These are phyloP conservation scores for Colletotrichum siamense DNA, from an alignment of 2,329 filamentous ascomycete genomes.

Conservation along the genomic window DNA sequence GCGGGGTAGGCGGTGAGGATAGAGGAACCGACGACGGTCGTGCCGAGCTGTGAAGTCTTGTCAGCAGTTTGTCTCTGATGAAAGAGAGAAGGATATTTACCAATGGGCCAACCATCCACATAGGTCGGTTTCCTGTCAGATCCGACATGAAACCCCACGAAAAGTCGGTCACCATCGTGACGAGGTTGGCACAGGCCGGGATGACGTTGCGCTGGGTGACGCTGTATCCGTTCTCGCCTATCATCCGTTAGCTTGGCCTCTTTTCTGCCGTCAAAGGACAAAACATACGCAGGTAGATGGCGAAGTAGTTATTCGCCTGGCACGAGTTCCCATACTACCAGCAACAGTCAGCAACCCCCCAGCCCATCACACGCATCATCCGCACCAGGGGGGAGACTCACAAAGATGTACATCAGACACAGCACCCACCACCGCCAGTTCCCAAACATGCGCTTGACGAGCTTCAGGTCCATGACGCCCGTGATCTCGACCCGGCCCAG, in stretches of 20 bases:
- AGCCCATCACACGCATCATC: neutral
- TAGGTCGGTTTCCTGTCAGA: neutral
- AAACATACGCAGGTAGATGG: neutral
- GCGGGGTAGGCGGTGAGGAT: neutral
- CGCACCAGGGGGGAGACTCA: constrained; percentile 19
- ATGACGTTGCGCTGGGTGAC: constrained; percentile 13
- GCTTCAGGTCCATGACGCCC: constrained; percentile 24
- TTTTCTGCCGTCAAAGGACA: rapidly evolving
- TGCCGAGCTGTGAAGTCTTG: neutral
- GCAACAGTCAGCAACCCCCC: neutral
- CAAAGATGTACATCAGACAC: constrained; percentile 30
- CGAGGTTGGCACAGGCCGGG: constrained; percentile 8
- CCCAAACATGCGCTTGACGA: constrained; percentile 29
- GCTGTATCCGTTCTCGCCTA: constrained; percentile 1
- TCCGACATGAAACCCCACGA: constrained; percentile 5
- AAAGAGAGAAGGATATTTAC: neutral
- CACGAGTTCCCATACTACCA: constrained; percentile 1
- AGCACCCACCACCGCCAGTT: constrained; percentile 34
- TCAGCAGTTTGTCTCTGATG: neutral
- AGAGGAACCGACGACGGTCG: constrained; percentile 1
- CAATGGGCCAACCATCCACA: constrained; percentile 2
- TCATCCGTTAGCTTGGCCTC: neutral
- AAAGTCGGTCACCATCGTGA: constrained; percentile 12
- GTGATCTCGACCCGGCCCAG: constrained; percentile 29
- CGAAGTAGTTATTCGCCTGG: constrained; percentile 1